A percentile compares a stretch with the other conserved stretches of the same genome.
Evolutionary conservation across 257 asterid species (phyloP).

Genomic region (Solanum infundibuliforme): DNA sequence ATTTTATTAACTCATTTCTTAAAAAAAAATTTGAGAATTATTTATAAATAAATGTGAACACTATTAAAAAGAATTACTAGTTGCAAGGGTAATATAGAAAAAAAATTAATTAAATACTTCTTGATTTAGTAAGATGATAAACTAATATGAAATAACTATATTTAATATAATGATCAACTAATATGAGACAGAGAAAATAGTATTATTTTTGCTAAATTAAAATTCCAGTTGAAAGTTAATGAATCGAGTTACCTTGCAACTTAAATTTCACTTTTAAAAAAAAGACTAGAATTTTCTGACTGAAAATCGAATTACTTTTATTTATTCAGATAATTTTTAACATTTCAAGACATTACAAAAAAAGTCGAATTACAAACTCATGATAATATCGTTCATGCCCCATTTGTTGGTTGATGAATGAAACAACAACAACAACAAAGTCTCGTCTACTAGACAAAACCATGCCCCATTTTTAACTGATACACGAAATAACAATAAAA

Average conservation of each 20-base stretch:
- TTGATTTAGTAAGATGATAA: neutral
- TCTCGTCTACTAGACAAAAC: neutral
- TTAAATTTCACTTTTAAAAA: neutral
- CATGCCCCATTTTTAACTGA: neutral
- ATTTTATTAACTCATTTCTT: no score
- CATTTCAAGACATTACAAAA: neutral
- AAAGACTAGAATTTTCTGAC: accelerated
- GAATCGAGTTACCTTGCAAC: neutral
- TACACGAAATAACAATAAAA: neutral
- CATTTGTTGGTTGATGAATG: neutral
- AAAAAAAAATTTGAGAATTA: no score
- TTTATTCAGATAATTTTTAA: neutral
- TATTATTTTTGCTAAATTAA: no score
- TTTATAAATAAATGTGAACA: no score
- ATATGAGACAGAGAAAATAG: accelerated
- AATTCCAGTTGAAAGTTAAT: no score
- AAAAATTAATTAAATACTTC: no score
- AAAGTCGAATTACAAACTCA: neutral
- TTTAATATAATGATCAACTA: no score
- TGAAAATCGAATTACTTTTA: no score
- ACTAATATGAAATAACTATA: no score
- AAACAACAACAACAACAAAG: neutral
- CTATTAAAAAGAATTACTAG: no score
- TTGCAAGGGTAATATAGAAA: no score
- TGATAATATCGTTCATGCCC: neutral